Evolutionary conservation across 176 grass and related monocot genomes (phyloP), one percentile per base, ranked within the genome.

Genomic region (Musa troglodytarum): DNA sequence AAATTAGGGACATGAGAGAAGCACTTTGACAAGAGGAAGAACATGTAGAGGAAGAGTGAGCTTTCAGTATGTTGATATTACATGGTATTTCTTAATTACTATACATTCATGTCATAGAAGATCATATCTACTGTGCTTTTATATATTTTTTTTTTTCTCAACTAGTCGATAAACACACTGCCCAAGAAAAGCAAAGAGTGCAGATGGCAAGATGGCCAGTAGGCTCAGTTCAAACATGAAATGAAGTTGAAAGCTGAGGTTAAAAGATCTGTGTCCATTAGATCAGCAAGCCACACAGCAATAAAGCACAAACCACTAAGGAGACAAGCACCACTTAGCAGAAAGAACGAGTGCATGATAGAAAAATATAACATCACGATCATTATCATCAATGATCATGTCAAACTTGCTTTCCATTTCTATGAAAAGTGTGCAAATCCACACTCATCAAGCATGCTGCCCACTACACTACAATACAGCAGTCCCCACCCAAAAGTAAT

Each of bases 401-500:
- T 71, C 68, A 71, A 43, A 71, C 68, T 71, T 71, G 34, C 8
- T 51, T 71, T 68, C 68, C 68, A 52, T 51, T 52, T 71, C 68
- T 51, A 21, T 71, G 68, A 71, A 71, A 71, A 49, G 19, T 52
- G 9, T 71, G 68, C 52, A 21, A 71, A 71, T 71, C 68, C 68
- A 71, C 68, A 71, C 8, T 9, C 19, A 50, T 70, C 34, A 71
- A 81, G 84, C 79, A 91, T 82, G 86, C 82, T 79, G 66, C 83
- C 92, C 85, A 92, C 83, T 71, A 62, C 57, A 15, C 57, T 43
- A 71, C 1, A 87, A 77, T 54, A 21, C 14, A 87, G 56, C 82
- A 87, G 84, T 24, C 82, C 86, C 88, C 90, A 87, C 88, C 88
- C 90, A 88, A 81, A 96, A 85, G 82, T 80, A 21, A 75, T 83